A percentile compares a stretch with the other conserved stretches of the same genome.
phyloP scores from a whole-genome alignment of 1,139 yeast genomes.

The Hansenula sp. region DNA sequence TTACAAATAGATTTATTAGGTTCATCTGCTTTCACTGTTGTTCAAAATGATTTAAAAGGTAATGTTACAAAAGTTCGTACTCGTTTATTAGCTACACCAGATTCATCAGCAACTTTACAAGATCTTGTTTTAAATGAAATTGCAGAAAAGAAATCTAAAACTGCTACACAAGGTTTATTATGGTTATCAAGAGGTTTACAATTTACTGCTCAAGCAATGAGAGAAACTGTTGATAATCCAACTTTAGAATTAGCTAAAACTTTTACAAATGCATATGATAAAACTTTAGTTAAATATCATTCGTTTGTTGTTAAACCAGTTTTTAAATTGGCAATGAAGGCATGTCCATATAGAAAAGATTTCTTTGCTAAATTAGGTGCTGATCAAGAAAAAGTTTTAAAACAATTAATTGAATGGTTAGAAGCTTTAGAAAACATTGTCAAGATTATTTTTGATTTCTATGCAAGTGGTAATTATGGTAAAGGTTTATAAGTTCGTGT shows the following conservation, averaged over 20 bases:
- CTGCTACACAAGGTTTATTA: slow-evolving; percentile 87
- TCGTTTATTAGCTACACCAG: slow-evolving; percentile 63
- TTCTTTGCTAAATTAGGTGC: slow-evolving; percentile 76
- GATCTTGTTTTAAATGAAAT: slow-evolving; percentile 67
- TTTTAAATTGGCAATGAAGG: slow-evolving; percentile 92
- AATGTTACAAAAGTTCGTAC: slow-evolving; percentile 73
- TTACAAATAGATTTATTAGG: slow-evolving; percentile 55
- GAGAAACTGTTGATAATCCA: slow-evolving; percentile 65
- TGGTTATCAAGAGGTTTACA: slow-evolving; percentile 87
- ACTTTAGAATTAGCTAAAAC: slow-evolving; percentile 65
- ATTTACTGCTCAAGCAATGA: slow-evolving; percentile 85
- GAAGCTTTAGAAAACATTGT: slow-evolving; percentile 74
- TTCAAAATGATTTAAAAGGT: slow-evolving; percentile 86
- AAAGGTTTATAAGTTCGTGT: slow-evolving; percentile 77
- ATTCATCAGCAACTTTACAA: slow-evolving; percentile 62
- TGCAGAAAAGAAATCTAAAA: slow-evolving; percentile 53
- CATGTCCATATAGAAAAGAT: slow-evolving; percentile 88
- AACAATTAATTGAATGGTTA: slow-evolving; percentile 70
- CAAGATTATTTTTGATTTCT: slow-evolving; percentile 66
- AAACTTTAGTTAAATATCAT: slow-evolving; percentile 79
- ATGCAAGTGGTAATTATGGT: slow-evolving; percentile 78
- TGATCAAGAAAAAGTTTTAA: slow-evolving; percentile 60
- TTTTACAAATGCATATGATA: slow-evolving; percentile 77
- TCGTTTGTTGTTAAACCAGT: slow-evolving; percentile 79
- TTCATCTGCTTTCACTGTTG: slow-evolving; percentile 79